A percentile compares a stretch with the other conserved stretches of the same genome.
phyloP scores from a whole-genome alignment of 257 asterid genomes.

The Gardenia jasminoides region DNA sequence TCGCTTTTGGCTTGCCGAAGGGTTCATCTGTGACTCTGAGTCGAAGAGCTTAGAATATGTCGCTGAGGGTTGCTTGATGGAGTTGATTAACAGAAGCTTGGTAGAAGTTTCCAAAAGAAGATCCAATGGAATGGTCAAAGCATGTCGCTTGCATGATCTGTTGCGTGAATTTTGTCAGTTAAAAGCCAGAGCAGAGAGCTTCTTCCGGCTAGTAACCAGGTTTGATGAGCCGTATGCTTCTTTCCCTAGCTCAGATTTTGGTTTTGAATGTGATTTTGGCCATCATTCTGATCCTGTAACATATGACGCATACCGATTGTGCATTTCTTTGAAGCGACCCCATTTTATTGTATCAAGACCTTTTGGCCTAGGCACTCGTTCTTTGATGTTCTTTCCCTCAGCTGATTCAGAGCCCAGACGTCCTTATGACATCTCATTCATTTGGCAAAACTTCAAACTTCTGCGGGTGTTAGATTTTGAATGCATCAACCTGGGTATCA shows the following conservation, averaged over 20 bases:
- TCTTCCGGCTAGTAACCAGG: constrained; percentile 1
- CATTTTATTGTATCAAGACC: constrained; percentile 7
- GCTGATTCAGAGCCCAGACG: constrained; percentile 5
- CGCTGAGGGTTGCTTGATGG: background rate
- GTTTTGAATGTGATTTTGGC: background rate
- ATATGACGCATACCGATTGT: constrained; percentile 1
- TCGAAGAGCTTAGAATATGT: constrained; percentile 1
- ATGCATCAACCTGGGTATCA: constrained; percentile 9
- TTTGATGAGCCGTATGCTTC: constrained; percentile 9
- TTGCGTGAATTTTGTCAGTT: constrained; percentile 1
- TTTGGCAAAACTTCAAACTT: constrained; percentile 3
- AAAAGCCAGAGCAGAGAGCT: constrained; percentile 2
- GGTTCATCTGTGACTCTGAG: background rate
- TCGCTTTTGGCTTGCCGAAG: constrained; percentile 8
- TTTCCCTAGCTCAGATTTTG: constrained; percentile 6
- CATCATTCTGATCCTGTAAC: background rate
- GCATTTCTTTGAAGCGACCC: background rate
- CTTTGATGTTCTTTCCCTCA: constrained; percentile 2
- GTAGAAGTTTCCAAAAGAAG: background rate
- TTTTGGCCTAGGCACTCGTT: background rate
- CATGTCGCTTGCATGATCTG: constrained; percentile 11
- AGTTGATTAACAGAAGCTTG: constrained; percentile 14
- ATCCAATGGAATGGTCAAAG: constrained; percentile 9
- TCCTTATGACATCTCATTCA: constrained; percentile 12
- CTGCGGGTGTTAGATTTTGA: constrained; percentile 6